Evolutionary conservation across 345 rosid genomes (phyloP).

Genomic region (Dipteronia dyeriana): DNA sequence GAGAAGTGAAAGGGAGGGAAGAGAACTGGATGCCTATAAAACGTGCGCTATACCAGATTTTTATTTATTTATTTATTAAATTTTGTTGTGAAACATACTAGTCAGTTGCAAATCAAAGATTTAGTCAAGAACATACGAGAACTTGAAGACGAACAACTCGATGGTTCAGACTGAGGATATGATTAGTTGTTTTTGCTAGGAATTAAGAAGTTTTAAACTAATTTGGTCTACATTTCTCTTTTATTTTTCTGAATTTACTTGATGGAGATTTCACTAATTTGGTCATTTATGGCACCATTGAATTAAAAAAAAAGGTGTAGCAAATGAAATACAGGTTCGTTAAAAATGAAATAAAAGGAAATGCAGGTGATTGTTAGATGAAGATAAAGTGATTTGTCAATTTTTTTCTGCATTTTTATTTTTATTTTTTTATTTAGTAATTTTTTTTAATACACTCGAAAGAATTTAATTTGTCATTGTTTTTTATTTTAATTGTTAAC

Average conservation of each 20-base stretch:
- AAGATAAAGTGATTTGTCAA: too few species aligned
- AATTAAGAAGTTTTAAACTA: slow-evolving; percentile 11
- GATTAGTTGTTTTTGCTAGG: slow-evolving; percentile 3
- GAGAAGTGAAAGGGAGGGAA: too few species aligned
- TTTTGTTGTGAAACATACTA: slow-evolving; percentile 45
- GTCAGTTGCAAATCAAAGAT: slow-evolving; percentile 40
- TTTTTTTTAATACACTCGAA: too few species aligned
- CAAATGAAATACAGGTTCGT: too few species aligned
- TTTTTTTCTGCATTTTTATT: too few species aligned
- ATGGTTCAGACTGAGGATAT: slow-evolving; percentile 29
- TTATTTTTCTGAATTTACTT: not conserved
- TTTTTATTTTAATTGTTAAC: too few species aligned
- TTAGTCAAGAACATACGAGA: slow-evolving; percentile 39
- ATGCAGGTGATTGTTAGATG: too few species aligned
- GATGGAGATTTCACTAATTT: not conserved
- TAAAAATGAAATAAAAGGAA: too few species aligned
- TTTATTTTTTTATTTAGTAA: too few species aligned
- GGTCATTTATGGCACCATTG: not conserved
- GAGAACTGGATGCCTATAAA: too few species aligned
- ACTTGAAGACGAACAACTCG: slow-evolving; percentile 34
- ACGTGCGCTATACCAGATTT: slow-evolving; percentile 36
- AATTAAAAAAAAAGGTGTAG: not conserved
- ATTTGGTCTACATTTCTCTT: slow-evolving; percentile 9
- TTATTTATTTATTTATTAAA: slow-evolving; percentile 16
- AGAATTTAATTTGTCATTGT: too few species aligned